Base-by-base conservation (phyloP, 2,329 filamentous ascomycete genomes). In the Colletotrichum theobromicola region DNA sequence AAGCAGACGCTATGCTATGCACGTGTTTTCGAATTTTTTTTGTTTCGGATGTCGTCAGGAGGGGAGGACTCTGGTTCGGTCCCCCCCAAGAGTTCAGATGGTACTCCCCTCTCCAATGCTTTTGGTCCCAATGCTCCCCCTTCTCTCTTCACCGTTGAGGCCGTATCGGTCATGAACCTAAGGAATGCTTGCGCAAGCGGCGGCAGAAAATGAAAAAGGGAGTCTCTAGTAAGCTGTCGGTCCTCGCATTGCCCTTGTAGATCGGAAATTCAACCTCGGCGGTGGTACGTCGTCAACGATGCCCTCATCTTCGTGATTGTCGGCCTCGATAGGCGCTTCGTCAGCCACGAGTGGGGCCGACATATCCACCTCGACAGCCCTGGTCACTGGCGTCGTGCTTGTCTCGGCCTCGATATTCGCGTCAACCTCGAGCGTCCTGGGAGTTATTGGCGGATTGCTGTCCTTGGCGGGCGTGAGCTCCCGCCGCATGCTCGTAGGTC, bases 401-500 rank as follows among this genome's bases (percentile, higher is more conserved):
- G 79, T 69, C 15, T 76, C 75, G n/a, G 66, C 76, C 35, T 75
- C 76, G 28, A 77, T 32, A 21, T 67, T 74, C 13, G 80, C 75
- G 70, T 85, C 84, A 21, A 81, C 81, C 62, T 84, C 83, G 21
- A 85, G 80, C 16, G 79, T 75, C 34, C 67, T 75, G 16, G 75
- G 63, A 13, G 70, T 64, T 62, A 75, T 67, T 55, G 70, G 69
- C n/a, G 65, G 70, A 28, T 65, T 66, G 68, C 32, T 65, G 24
- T 80, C 77, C 34, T 80, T 78, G 34, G 77, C 77, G 3, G 82
- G 77, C 8, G 76, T 78, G 74, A 84, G 78, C 58, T 88, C 88
- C 75, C 86, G 85, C 60, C 90, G 86, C 85, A 91, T 88, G 76
- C 85, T 89, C 70, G 88, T 87, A 37, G 88, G 87, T 18, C 90